Conservation (phyloP, 768 basidiomycete genomes). For the Lactifluus pinguis region DNA sequence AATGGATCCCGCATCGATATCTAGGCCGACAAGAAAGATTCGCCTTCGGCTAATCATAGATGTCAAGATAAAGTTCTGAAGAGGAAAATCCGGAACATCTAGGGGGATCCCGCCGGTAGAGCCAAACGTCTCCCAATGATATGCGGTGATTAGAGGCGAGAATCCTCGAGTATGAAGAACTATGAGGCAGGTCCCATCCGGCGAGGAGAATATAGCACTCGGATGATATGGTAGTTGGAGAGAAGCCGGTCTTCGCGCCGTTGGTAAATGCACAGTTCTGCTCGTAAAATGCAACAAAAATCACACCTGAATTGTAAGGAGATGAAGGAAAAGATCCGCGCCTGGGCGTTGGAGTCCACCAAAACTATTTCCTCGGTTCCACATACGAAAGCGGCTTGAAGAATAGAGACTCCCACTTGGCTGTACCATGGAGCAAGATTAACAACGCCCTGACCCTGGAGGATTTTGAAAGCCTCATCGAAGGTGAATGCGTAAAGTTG, state of each 20-base stretch:
- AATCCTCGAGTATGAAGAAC: constrained; percentile 22
- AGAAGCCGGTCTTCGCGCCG: constrained; percentile 34
- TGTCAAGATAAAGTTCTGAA: constrained; percentile 29
- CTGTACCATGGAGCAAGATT: constrained; percentile 39
- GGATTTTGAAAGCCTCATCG: constrained; percentile 34
- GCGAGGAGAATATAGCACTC: constrained; percentile 33
- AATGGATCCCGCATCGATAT: constrained; percentile 26
- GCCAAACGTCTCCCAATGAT: constrained; percentile 52
- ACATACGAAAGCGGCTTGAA: constrained; percentile 34
- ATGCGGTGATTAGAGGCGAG: constrained; percentile 27
- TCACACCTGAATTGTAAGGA: constrained; percentile 45
- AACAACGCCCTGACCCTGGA: constrained; percentile 35
- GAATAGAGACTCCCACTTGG: constrained; percentile 22
- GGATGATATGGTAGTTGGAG: constrained; percentile 32
- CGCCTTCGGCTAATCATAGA: constrained; percentile 36
- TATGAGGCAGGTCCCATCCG: constrained; percentile 48
- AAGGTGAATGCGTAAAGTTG: constrained; percentile 39
- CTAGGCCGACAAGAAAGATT: constrained; percentile 37
- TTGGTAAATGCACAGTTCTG: not conserved
- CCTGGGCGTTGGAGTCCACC: constrained; percentile 35
- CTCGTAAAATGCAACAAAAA: not conserved
- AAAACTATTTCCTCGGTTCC: constrained; percentile 47
- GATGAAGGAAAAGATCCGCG: constrained; percentile 43
- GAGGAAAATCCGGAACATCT: constrained; percentile 24
- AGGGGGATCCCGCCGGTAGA: constrained; percentile 36